Conservation (phyloP, 805 yeast genomes). For the Wickerhamiella parazyma region DNA sequence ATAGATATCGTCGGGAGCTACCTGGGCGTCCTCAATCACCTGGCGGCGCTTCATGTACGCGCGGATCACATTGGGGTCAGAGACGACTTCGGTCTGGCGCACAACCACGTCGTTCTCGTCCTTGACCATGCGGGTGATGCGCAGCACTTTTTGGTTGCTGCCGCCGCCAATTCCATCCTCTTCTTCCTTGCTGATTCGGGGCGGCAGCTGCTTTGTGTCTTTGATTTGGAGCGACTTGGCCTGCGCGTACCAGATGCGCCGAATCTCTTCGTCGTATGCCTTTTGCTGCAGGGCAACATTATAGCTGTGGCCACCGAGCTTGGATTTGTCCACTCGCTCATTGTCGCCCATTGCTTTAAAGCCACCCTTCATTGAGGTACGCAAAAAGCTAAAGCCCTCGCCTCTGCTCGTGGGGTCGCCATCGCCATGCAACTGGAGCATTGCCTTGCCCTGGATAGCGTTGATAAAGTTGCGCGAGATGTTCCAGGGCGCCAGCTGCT, state of each 20-base stretch:
- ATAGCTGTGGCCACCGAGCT: constrained; percentile 53
- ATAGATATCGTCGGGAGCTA: constrained; percentile 57
- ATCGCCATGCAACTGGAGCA: constrained; percentile 86
- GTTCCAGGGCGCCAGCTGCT: constrained; percentile 89
- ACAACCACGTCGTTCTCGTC: constrained; percentile 81
- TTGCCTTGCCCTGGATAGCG: constrained; percentile 93
- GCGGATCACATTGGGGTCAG: constrained; percentile 75
- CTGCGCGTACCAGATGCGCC: constrained; percentile 82
- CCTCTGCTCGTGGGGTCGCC: constrained; percentile 93
- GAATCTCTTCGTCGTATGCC: constrained; percentile 81
- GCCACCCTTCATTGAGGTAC: constrained; percentile 93
- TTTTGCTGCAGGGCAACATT: constrained; percentile 78
- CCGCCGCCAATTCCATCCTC: constrained; percentile 24
- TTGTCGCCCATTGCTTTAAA: constrained; percentile 37
- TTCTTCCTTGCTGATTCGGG: constrained; percentile 25
- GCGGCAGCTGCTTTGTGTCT: constrained; percentile 26
- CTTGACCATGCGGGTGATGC: constrained; percentile 63
- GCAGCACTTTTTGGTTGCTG: constrained; percentile 32
- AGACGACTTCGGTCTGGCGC: constrained; percentile 60
- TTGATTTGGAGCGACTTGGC: constrained; percentile 41
- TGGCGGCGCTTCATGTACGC: constrained; percentile 68
- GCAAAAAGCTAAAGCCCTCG: constrained; percentile 72
- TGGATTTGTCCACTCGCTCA: constrained; percentile 30
- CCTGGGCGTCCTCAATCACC: constrained; percentile 47
- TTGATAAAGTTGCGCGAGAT: constrained; percentile 78